Evolutionary conservation across 2,329 filamentous ascomycete genomes (phyloP), one percentile per base, ranked within the genome.

Genomic region (Phialemoniopsis sp.): DNA sequence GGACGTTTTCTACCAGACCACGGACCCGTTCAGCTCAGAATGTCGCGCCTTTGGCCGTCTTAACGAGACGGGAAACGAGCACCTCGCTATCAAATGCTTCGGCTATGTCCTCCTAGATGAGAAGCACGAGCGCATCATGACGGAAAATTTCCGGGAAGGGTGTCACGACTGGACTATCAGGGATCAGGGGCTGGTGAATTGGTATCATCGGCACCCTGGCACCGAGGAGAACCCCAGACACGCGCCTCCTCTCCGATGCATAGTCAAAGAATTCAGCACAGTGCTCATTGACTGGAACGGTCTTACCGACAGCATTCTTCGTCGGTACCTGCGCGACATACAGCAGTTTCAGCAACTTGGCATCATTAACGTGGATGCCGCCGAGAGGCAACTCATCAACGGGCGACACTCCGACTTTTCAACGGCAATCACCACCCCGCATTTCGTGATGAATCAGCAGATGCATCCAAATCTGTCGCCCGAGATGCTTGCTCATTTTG

Each of bases 31-130:
- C 34, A 47, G 38, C 39, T 39, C 37, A 37, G 52, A 57, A 32
- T 55, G 51, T 39, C 47, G 55, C 17, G 53, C 50, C 33, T 58
- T 49, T 40, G 54, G 52, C 14, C 53, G 53, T 29, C 45, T 57
- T 13, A 34, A 55, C 35, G 54, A 56, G 41, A 34, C 41, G 10
- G 50, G 49, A 29, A 34, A 45, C 19, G 50, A 50, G 15, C 45
- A 54, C 9, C 41, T 56, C 15, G 47, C 51, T 12, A 34, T 46
- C 15, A 29, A 29, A 17, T 56, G 50, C 41, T 56, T 46, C 33
- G 54, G 53, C 35, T 57, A 58, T 33, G 12, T 56, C 5, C 41
- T 58, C 7, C 44, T 58, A 3, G 43, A 46, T 36, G 46, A 54
- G 36, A 33, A 34, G 5, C 46, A 47, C 15, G 42, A 48, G 38